These are phyloP conservation scores for Cryptomeria japonica DNA, from an alignment of 75 land plant genomes.

Conservation along the genomic window DNA sequence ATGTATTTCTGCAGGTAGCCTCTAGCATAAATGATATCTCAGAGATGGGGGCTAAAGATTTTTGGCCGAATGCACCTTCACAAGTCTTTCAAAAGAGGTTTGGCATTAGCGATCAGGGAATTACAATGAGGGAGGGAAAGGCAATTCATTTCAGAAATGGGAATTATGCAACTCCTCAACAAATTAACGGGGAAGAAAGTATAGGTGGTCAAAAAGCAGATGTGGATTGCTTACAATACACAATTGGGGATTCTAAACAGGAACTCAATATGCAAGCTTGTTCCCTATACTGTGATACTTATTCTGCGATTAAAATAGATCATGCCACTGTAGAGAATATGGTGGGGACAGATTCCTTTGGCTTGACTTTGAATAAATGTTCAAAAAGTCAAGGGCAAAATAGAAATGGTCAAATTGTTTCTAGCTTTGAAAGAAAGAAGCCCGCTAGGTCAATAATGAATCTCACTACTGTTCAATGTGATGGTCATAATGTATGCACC, in stretches of 20 bases:
- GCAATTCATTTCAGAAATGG: neutral
- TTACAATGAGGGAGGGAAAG: neutral
- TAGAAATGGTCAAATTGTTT: neutral
- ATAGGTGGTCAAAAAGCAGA: neutral
- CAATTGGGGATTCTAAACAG: neutral
- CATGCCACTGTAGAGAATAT: neutral
- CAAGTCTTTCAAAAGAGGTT: neutral
- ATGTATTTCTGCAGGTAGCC: neutral
- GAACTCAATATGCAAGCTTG: neutral
- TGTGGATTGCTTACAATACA: neutral
- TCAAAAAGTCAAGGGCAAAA: neutral
- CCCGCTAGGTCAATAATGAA: neutral
- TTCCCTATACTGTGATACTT: slow-evolving; percentile 1
- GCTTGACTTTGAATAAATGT: neutral
- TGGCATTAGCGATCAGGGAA: too few relatives aligned
- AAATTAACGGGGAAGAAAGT: neutral
- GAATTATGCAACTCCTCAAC: neutral
- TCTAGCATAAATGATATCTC: neutral
- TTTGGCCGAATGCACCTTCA: neutral
- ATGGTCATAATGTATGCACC: neutral
- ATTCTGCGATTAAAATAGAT: neutral
- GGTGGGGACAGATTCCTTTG: neutral
- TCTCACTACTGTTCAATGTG: neutral
- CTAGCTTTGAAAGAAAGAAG: neutral
- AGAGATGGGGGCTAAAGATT: neutral